A percentile compares a stretch with the other conserved stretches of the same genome.
phyloP scores from a whole-genome alignment of 352 stramenopile species.

The Globisporangium viniferum region DNA sequence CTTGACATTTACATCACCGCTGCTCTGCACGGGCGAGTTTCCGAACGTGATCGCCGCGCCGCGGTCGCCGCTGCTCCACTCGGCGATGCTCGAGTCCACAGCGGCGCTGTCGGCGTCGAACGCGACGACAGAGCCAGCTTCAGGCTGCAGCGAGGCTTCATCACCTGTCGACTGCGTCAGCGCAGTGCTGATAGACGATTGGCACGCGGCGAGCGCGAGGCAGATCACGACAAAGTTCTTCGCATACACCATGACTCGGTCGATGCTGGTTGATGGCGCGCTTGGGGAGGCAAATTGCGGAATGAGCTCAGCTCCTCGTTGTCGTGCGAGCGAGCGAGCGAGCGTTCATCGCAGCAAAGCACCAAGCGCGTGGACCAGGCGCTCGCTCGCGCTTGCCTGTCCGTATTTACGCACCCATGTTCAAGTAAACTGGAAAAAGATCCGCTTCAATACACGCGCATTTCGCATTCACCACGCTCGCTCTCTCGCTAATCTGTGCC shows the following conservation, averaged over 20 bases:
- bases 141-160: neutral
- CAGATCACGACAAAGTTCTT: slow-evolving; percentile 6
- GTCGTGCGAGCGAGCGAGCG: neutral
- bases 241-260: slow-evolving; percentile 3
- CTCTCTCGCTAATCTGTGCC: neutral
- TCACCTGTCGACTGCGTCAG: neutral
- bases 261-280: neutral
- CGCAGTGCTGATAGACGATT: neutral
- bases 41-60: neutral
- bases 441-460: neutral
- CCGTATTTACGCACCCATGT: neutral
- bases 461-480: neutral
- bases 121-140: neutral
- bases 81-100: slow-evolving; percentile 4
- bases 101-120: neutral
- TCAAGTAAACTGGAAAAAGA: neutral
- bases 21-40: slow-evolving; percentile 11
- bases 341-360: neutral
- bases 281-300: neutral
- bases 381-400: neutral
- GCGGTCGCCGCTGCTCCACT: slow-evolving; percentile 6
- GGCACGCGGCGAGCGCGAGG: neutral
- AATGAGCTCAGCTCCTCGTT: slow-evolving; percentile 1
- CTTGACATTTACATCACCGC: neutral
- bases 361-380: neutral